Evolutionary conservation across 345 rosid species (phyloP).

Genomic region (Eucalyptus curtisii): DNA sequence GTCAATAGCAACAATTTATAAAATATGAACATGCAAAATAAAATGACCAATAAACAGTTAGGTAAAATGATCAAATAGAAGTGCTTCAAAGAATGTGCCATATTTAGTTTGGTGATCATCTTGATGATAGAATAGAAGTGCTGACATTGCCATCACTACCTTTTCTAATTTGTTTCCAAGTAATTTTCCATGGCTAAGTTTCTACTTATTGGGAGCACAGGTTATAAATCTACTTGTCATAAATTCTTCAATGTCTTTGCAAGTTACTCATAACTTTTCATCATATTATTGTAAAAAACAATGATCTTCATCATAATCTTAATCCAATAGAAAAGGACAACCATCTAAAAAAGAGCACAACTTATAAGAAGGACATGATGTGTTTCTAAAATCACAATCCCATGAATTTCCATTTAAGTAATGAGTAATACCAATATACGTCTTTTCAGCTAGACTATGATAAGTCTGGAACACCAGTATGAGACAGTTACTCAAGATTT

Average conservation of each 20-base stretch:
- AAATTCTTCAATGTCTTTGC: background rate
- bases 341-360: background rate
- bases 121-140: background rate
- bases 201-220: background rate
- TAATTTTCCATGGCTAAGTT: background rate
- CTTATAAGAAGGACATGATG: background rate
- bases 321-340: background rate
- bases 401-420: background rate
- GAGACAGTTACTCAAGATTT: background rate
- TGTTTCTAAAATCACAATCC: background rate
- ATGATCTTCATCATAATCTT: background rate
- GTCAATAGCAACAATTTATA: too few relatives aligned
- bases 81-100: too few relatives aligned
- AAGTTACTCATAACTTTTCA: background rate
- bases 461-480: background rate
- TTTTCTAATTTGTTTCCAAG: background rate
- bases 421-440: background rate
- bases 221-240: background rate
- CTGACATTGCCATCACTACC: background rate
- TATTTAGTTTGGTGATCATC: background rate
- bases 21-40: too few relatives aligned
- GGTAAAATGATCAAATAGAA: too few relatives aligned
- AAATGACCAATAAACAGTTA: too few relatives aligned
- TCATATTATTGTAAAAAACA: background rate
- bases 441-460: too few relatives aligned